phyloP scores from a whole-genome alignment of 768 basidiomycete species.

The Leccinum broughii region DNA sequence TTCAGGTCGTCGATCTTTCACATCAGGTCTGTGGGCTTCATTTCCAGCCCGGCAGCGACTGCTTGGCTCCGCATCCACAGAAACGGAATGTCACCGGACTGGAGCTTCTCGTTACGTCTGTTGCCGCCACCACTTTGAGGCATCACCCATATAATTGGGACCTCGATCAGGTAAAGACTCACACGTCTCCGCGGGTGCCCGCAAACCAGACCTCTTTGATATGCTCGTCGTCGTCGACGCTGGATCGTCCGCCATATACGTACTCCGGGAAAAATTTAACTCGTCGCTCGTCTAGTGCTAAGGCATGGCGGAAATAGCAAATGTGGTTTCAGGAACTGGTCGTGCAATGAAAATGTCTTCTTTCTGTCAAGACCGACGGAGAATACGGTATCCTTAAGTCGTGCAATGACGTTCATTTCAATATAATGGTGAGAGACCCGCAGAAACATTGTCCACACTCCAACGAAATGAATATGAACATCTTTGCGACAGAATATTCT shows the following conservation, averaged over 20 bases:
- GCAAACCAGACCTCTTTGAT: slow-evolving; percentile 47
- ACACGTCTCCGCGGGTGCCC: slow-evolving; percentile 42
- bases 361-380: slow-evolving; percentile 40
- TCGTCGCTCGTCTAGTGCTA: slow-evolving; percentile 48
- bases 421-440: neutral
- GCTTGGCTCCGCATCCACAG: no score
- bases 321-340: slow-evolving; percentile 33
- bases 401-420: neutral
- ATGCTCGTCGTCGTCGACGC: slow-evolving; percentile 15
- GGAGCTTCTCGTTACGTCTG: no score
- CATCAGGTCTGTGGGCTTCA: no score
- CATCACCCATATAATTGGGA: neutral
- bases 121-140: no score
- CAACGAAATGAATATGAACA: slow-evolving; percentile 45
- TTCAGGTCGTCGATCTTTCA: no score
- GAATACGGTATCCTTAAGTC: slow-evolving; percentile 47
- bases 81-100: no score
- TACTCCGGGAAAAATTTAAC: slow-evolving; percentile 51
- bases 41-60: no score
- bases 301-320: slow-evolving; percentile 46
- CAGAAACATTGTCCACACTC: slow-evolving; percentile 38
- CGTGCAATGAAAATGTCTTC: slow-evolving; percentile 33
- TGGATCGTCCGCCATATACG: slow-evolving; percentile 30
- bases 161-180: slow-evolving; percentile 8
- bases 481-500: slow-evolving; percentile 35